A percentile compares a stretch with the other conserved stretches of the same genome.
phyloP scores from a whole-genome alignment of 805 yeast species.

The Dipodascopsis uninucleata region DNA sequence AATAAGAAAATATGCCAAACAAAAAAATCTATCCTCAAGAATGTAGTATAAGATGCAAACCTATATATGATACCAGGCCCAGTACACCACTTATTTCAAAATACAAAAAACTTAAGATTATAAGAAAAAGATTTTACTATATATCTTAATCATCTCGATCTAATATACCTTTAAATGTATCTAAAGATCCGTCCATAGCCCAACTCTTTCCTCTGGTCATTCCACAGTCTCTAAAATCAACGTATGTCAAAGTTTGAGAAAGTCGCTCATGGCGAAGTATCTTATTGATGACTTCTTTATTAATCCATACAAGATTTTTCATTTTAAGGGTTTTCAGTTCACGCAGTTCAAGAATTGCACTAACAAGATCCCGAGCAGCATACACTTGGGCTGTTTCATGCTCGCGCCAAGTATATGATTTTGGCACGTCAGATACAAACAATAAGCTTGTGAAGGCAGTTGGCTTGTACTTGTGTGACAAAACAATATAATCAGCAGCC shows the following conservation, averaged over 20 bases:
- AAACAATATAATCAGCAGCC: constrained; percentile 58
- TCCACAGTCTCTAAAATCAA: constrained; percentile 21
- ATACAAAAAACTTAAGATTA: too few relatives aligned
- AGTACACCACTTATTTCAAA: too few relatives aligned
- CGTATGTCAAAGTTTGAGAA: constrained; percentile 35
- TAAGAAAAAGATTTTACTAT: too few relatives aligned
- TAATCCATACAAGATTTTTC: constrained; percentile 49
- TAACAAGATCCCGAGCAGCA: constrained; percentile 32
- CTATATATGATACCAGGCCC: too few relatives aligned
- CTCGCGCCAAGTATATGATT: constrained; percentile 33
- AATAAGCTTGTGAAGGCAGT: constrained; percentile 25
- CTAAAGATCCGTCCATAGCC: constrained; percentile 21
- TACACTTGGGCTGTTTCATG: constrained; percentile 30
- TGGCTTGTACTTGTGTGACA: constrained; percentile 22
- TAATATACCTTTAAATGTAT: too few relatives aligned
- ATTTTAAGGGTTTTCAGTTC: constrained; percentile 42
- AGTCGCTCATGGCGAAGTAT: constrained; percentile 32
- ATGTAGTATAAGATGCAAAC: too few relatives aligned
- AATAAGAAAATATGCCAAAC: too few relatives aligned
- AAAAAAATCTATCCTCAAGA: too few relatives aligned
- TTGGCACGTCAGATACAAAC: constrained; percentile 40
- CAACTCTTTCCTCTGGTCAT: constrained; percentile 24
- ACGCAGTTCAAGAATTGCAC: constrained; percentile 33
- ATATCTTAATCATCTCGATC: too few relatives aligned
- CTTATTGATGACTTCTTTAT: constrained; percentile 37